phyloP scores from a whole-genome alignment of 2,329 filamentous ascomycete species.

The Trematosphaeria pertusa region DNA sequence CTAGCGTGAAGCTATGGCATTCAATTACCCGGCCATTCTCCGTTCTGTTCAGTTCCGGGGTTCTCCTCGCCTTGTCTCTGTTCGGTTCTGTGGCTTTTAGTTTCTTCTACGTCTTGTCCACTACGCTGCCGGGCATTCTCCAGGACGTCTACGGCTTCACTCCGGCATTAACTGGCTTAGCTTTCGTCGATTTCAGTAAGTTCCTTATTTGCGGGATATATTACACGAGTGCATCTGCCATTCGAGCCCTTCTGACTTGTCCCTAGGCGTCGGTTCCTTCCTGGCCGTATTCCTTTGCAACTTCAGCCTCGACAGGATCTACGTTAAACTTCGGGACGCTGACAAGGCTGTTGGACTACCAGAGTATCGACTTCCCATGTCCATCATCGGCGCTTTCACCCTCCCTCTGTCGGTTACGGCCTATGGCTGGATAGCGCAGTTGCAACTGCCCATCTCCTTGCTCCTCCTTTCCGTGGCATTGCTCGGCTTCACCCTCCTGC shows the following conservation, averaged over 20 bases:
- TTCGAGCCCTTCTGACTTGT: constrained; percentile 18
- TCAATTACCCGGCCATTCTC: constrained; percentile 51
- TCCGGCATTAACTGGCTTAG: constrained; percentile 59
- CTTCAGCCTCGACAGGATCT: constrained; percentile 60
- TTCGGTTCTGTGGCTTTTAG: constrained; percentile 53
- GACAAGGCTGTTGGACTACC: constrained; percentile 54
- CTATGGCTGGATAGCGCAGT: constrained; percentile 62
- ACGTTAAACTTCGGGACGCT: constrained; percentile 55
- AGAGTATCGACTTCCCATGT: constrained; percentile 63
- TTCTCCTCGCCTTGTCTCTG: constrained; percentile 61
- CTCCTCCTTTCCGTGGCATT: constrained; percentile 55
- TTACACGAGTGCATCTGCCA: too few species aligned
- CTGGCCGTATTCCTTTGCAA: constrained; percentile 60
- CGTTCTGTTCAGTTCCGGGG: constrained; percentile 57
- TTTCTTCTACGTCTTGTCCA: constrained; percentile 56
- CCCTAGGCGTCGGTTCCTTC: constrained; percentile 56
- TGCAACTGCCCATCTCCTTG: constrained; percentile 51
- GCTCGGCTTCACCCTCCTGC: constrained; percentile 55
- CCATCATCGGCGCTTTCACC: constrained; percentile 55
- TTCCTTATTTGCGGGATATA: constrained; percentile 4
- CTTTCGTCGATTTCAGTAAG: constrained; percentile 63
- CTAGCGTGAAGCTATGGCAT: constrained; percentile 40
- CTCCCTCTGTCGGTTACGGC: constrained; percentile 55
- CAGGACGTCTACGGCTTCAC: constrained; percentile 52
- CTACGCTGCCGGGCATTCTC: constrained; percentile 54